phyloP scores from a whole-genome alignment of 106 monocot species.

The Allium sativum region DNA sequence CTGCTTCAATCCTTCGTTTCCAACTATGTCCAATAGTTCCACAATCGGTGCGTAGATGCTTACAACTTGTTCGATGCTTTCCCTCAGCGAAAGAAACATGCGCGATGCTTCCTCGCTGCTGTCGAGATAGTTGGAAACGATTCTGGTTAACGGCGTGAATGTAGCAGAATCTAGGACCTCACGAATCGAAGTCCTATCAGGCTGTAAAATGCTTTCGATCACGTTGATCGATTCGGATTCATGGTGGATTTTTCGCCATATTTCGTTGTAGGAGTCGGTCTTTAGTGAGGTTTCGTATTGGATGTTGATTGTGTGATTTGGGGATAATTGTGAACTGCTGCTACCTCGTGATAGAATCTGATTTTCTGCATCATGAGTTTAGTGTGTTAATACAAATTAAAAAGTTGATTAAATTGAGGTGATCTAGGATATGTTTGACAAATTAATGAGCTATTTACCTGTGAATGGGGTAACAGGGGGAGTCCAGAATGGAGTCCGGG shows the following conservation, averaged over 20 bases:
- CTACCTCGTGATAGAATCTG: neutral
- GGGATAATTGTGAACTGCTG: neutral
- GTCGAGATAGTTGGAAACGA: constrained; percentile 50
- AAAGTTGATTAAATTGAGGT: too few relatives aligned
- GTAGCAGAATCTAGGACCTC: constrained; percentile 24
- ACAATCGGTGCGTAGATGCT: constrained; percentile 47
- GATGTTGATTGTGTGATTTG: constrained; percentile 34
- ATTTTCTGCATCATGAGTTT: too few relatives aligned
- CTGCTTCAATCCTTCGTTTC: constrained; percentile 15
- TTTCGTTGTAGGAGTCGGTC: constrained; percentile 50
- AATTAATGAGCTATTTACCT: too few relatives aligned
- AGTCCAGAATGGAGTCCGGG: neutral
- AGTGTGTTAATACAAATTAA: too few relatives aligned
- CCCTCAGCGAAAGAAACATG: constrained; percentile 55
- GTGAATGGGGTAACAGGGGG: too few relatives aligned
- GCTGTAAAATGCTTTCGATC: constrained; percentile 28
- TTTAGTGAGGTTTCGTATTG: constrained; percentile 52
- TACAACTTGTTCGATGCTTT: constrained; percentile 26
- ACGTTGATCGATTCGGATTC: neutral
- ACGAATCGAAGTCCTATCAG: constrained; percentile 29
- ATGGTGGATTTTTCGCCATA: constrained; percentile 44
- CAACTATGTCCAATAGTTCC: constrained; percentile 37
- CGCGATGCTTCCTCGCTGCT: constrained; percentile 53
- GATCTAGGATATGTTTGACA: too few relatives aligned
- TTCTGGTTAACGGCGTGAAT: constrained; percentile 27